phyloP scores from a whole-genome alignment of 2,329 filamentous ascomycete genomes.

The Pestalotiopsis sp. region DNA sequence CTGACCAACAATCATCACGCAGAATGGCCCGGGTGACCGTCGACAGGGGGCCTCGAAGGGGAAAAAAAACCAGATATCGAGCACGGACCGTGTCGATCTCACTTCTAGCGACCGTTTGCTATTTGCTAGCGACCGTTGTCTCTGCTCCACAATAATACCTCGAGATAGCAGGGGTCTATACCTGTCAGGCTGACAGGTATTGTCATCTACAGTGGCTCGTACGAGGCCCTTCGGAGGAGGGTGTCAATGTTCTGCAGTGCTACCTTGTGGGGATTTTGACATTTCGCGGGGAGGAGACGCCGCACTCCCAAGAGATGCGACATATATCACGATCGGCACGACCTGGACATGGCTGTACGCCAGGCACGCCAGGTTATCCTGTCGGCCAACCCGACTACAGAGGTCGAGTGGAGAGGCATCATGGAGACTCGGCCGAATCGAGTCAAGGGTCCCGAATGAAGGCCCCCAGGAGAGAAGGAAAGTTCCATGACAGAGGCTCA shows the following conservation, averaged over 20 bases:
- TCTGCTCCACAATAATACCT: background rate
- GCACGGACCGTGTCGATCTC: slow-evolving; percentile 3
- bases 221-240: background rate
- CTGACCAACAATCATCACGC: background rate
- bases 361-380: background rate
- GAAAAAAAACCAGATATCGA: background rate
- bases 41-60: background rate
- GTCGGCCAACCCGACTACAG: slow-evolving; percentile 3
- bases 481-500: background rate
- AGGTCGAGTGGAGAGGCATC: background rate
- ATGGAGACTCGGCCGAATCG: background rate
- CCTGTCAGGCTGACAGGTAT: slow-evolving; percentile 1
- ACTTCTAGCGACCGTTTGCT: slow-evolving; percentile 1
- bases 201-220: background rate
- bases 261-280: slow-evolving; percentile 9
- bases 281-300: slow-evolving; percentile 5
- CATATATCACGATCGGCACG: slow-evolving; percentile 1
- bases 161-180: background rate
- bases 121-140: background rate
- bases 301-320: background rate
- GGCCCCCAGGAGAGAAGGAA: background rate
- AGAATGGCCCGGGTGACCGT: background rate
- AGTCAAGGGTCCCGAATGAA: background rate
- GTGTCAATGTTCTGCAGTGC: background rate
- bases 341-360: background rate